Conservation (phyloP, 805 yeast genomes). For the Lipomyces yamadae region DNA sequence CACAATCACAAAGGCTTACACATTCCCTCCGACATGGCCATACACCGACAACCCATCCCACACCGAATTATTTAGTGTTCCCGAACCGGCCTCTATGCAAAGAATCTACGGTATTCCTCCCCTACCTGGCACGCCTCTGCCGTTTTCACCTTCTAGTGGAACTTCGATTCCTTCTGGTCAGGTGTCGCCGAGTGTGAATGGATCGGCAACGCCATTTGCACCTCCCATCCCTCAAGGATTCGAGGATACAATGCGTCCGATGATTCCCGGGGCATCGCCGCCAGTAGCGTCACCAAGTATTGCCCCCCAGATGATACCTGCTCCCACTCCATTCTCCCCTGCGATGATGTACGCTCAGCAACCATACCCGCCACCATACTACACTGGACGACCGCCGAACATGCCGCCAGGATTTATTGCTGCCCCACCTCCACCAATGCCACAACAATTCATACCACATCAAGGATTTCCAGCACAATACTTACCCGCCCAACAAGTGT, state of each 20-base stretch:
- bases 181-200: slow-evolving; percentile 27
- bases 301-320: slow-evolving; percentile 28
- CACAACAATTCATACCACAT: slow-evolving; percentile 30
- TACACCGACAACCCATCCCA: slow-evolving; percentile 18
- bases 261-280: slow-evolving; percentile 29
- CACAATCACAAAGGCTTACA: slow-evolving; percentile 26
- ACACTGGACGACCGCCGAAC: slow-evolving; percentile 20
- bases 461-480: slow-evolving; percentile 21
- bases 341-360: slow-evolving; percentile 29
- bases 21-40: slow-evolving; percentile 32
- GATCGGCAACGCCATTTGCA: slow-evolving; percentile 27
- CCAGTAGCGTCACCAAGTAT: slow-evolving; percentile 30
- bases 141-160: slow-evolving; percentile 33
- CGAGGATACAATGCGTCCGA: slow-evolving; percentile 29
- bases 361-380: slow-evolving; percentile 25
- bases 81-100: slow-evolving; percentile 22
- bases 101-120: slow-evolving; percentile 28
- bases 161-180: slow-evolving; percentile 22
- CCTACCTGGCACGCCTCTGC: slow-evolving; percentile 26
- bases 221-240: slow-evolving; percentile 18
- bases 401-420: slow-evolving; percentile 30
- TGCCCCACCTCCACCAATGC: slow-evolving; percentile 26
- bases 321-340: slow-evolving; percentile 21
- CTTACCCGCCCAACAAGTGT: slow-evolving; percentile 24
- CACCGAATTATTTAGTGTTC: slow-evolving; percentile 23